A percentile compares a stretch with the other conserved stretches of the same genome.
Conservation (phyloP, 257 asterid genomes). For the Lycium ferocissimum region DNA sequence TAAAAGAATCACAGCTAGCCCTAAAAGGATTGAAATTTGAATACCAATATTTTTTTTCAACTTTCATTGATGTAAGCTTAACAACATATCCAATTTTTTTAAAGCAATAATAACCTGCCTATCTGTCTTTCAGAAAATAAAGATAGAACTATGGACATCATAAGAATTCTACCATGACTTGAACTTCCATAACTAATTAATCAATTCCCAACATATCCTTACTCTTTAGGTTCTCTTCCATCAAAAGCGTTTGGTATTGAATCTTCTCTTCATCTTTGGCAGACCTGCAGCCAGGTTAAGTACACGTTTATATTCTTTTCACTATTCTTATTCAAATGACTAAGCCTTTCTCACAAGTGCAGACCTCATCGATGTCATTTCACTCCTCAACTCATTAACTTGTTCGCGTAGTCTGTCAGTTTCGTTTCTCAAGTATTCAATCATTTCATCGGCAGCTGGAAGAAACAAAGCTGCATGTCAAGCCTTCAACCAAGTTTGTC, state of each 20-base stretch:
- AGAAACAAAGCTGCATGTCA: conserved; percentile 32
- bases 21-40: background rate
- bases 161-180: conserved; percentile 17
- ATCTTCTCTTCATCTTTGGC: conserved; percentile 56
- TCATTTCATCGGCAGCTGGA: conserved; percentile 81
- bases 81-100: background rate
- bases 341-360: conserved; percentile 33
- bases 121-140: conserved; percentile 1
- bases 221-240: conserved; percentile 74
- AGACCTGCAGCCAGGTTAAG: conserved; percentile 57
- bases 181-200: background rate
- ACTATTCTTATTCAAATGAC: conserved; percentile 21
- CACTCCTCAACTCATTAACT: conserved; percentile 63
- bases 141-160: background rate
- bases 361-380: conserved; percentile 63
- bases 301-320: conserved; percentile 29
- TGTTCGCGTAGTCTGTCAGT: conserved; percentile 60
- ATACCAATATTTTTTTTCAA: background rate
- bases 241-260: conserved; percentile 59
- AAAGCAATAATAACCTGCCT: background rate
- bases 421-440: conserved; percentile 64
- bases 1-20: background rate
- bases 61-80: background rate
- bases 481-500: conserved; percentile 20
- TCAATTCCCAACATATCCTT: conserved; percentile 40